phyloP scores from a whole-genome alignment of 495 filamentous ascomycete genomes.

The Penicillium maclennaniae region DNA sequence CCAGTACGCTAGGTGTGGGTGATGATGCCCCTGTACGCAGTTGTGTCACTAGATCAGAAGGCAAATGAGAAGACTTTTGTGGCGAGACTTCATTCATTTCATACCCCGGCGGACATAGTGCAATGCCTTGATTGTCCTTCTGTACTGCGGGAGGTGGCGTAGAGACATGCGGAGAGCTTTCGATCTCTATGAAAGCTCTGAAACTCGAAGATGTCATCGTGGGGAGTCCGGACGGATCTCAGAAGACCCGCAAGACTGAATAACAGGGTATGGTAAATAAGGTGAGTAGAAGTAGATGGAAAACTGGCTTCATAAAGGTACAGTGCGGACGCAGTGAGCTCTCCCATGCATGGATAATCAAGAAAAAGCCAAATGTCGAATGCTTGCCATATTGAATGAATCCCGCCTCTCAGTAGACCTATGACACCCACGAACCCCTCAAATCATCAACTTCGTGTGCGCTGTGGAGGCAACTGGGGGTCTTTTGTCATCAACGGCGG shows the following conservation, averaged over 20 bases:
- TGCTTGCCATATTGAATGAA: not conserved
- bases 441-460: no score
- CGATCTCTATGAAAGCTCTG: conserved; percentile 32
- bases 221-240: not conserved
- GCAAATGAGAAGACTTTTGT: conserved; percentile 13
- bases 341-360: conserved; percentile 1
- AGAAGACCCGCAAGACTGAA: not conserved
- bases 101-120: conserved; percentile 23
- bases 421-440: no score
- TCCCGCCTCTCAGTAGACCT: not conserved
- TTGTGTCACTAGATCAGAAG: conserved; percentile 9
- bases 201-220: conserved; percentile 29
- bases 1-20: conserved; percentile 43
- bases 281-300: no score
- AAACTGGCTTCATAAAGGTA: not conserved
- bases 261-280: not conserved
- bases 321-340: not conserved
- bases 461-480: not conserved
- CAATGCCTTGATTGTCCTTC: conserved; percentile 28
- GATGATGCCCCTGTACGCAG: not conserved
- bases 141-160: conserved; percentile 30
- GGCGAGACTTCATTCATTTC: conserved; percentile 36
- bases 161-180: conserved; percentile 26
- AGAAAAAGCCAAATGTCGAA: not conserved
- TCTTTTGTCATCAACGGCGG: not conserved